Conservation (phyloP, 1,139 yeast genomes). For the Taphrina populina region DNA sequence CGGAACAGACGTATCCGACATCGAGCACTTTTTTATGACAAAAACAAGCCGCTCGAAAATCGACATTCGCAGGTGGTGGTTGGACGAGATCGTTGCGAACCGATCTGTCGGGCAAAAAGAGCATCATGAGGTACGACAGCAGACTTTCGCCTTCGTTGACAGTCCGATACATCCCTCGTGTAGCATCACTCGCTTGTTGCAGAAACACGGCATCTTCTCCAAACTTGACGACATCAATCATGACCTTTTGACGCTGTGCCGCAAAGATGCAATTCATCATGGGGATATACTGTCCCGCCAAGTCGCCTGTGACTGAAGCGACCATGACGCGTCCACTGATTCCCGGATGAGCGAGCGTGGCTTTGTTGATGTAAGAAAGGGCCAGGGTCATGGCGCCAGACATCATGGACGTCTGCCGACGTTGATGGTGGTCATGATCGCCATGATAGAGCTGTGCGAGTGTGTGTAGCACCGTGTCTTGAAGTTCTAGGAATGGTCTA, state of each 20-base stretch:
- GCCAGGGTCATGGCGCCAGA: constrained; percentile 81
- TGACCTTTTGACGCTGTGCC: constrained; percentile 86
- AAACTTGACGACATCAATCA: constrained; percentile 85
- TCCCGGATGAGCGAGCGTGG: constrained; percentile 47
- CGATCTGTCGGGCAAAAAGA: constrained; percentile 80
- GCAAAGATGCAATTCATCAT: constrained; percentile 96
- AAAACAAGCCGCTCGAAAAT: constrained; percentile 92
- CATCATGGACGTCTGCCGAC: constrained; percentile 55
- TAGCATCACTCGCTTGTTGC: constrained; percentile 95
- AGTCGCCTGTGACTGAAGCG: constrained; percentile 73
- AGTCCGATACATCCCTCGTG: constrained; percentile 80
- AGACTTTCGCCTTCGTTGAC: constrained; percentile 52
- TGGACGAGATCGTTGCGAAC: constrained; percentile 69
- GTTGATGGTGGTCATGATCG: too few species aligned
- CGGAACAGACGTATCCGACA: constrained; percentile 91
- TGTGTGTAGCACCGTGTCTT: constrained; percentile 69
- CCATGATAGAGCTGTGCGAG: constrained; percentile 56
- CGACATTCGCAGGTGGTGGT: constrained; percentile 84
- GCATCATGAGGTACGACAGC: constrained; percentile 43
- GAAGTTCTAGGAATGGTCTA: constrained; percentile 78
- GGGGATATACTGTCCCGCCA: constrained; percentile 80
- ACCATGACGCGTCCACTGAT: constrained; percentile 67
- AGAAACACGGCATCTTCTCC: constrained; percentile 76
- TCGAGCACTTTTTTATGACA: constrained; percentile 85
- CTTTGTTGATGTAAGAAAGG: constrained; percentile 71